Evolutionary conservation across 1,139 yeast genomes (phyloP).

Genomic region (Pichiaceae sp.): DNA sequence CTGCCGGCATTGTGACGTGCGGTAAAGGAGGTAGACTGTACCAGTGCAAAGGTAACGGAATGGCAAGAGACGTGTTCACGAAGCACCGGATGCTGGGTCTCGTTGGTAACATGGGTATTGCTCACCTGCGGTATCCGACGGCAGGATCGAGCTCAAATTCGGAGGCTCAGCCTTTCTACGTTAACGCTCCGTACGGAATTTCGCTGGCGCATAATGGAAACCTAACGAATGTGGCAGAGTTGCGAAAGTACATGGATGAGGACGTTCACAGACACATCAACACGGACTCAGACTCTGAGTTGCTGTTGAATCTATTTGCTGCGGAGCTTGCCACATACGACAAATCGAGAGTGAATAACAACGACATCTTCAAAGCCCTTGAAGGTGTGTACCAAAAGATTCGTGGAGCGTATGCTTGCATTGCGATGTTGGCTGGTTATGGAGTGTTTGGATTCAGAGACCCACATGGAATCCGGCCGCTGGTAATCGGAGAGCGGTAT

Average conservation of each 20-base stretch:
- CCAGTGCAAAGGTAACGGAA: slow-evolving; percentile 98
- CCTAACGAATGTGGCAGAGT: slow-evolving; percentile 75
- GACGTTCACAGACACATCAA: slow-evolving; percentile 94
- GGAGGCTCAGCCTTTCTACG: slow-evolving; percentile 98
- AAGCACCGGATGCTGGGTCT: slow-evolving; percentile 68
- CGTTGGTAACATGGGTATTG: slow-evolving; percentile 91
- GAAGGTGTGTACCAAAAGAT: slow-evolving; percentile 72
- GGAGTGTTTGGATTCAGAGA: slow-evolving; percentile 95
- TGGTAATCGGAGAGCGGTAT: slow-evolving; percentile 73
- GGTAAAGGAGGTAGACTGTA: slow-evolving; percentile 89
- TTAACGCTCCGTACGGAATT: slow-evolving; percentile 93
- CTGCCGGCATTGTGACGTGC: slow-evolving; percentile 98
- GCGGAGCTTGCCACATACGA: slow-evolving; percentile 85
- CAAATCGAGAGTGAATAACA: slow-evolving; percentile 87
- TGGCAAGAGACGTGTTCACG: slow-evolving; percentile 97
- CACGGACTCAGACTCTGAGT: slow-evolving; percentile 93
- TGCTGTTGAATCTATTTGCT: slow-evolving; percentile 82
- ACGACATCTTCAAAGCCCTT: slow-evolving; percentile 80
- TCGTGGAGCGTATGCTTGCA: slow-evolving; percentile 95
- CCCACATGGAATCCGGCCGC: slow-evolving; percentile 93
- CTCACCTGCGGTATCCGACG: slow-evolving; percentile 93
- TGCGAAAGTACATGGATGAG: slow-evolving; percentile 77
- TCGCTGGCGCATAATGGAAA: slow-evolving; percentile 91
- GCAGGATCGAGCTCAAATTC: slow-evolving; percentile 97
- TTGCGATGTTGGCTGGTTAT: slow-evolving; percentile 92